Base-by-base conservation (phyloP, 495 filamentous ascomycete genomes). In the Tuber microsphaerosporum region DNA sequence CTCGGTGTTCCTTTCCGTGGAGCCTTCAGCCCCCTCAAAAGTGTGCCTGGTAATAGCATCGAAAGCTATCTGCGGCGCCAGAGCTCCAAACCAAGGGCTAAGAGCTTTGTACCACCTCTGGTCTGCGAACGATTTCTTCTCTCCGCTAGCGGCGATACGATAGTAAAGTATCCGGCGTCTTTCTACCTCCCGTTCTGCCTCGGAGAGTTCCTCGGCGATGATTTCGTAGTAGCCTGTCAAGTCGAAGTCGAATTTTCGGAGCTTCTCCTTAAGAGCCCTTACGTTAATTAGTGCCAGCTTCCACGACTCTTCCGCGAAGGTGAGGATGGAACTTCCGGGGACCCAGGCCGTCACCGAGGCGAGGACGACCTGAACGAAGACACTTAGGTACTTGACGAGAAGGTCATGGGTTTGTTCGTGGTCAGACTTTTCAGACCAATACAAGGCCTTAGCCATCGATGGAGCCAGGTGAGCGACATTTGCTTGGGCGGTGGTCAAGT, bases 391-490 rank as follows among this genome's bases (percentile, higher is more conserved):
- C 4, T 56, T 69, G 34, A 76, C 61, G 17, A 75, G 56, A 22
- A 76, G 71, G 39, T 75, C 65, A 22, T 80, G 76, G 37, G 76
- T 78, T 34, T 70, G 72, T 39, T 80, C 78, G 16, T 76, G 73
- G 61, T 61, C 69, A n/a, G 78, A 69, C 34, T 75, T 72, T 26
- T 73, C 68, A 42, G 78, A 70, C 78, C 78, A 80, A 51, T 76
- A 76, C 46, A 80, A 80, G 22, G 69, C 61, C 5, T 70, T 70
- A 20, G 78, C 76, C 77, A 80, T 80, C 20, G 68, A 72, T 19
- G 77, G 77, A 5, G 78, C 71, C 73, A 74, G 73, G 46, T 71
- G 70, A 31, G 73, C 78, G 14, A 80, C 78, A 65, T 80, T 80
- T 41, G 70, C 65, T 73, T 80, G 78, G 22, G 78, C 78, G 17